phyloP scores from a whole-genome alignment of 768 basidiomycete species.

The Pilatotrama ljubarskyi region DNA sequence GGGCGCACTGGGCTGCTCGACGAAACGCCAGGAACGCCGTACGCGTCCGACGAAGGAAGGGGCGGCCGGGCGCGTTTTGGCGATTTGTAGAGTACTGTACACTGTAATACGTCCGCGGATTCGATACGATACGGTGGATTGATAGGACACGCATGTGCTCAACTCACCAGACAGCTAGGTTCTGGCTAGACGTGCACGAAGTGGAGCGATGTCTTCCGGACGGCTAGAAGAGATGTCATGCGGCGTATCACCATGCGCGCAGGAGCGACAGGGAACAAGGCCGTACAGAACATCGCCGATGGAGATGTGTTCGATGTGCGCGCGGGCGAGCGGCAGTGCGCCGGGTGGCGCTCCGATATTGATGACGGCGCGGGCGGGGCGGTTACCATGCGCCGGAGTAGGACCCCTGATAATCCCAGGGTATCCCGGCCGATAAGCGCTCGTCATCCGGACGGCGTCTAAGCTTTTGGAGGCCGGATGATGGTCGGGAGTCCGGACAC shows the following conservation, averaged over 20 bases:
- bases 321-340: not conserved
- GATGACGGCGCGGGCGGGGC: not conserved
- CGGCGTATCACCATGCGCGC: not conserved
- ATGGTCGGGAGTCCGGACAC: too few relatives aligned
- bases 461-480: too few relatives aligned
- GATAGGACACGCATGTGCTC: not conserved
- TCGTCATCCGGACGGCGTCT: too few relatives aligned
- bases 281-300: too few relatives aligned
- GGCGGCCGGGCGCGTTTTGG: not conserved
- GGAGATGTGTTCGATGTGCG: not conserved
- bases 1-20: not conserved
- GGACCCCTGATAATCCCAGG: too few relatives aligned
- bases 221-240: slow-evolving; percentile 3
- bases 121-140: not conserved
- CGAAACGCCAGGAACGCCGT: not conserved
- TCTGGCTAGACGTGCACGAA: not conserved
- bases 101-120: not conserved
- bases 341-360: slow-evolving; percentile 7
- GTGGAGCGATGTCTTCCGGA: not conserved
- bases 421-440: too few relatives aligned
- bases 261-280: too few relatives aligned
- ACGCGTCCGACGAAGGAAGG: not conserved
- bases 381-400: slow-evolving; percentile 5
- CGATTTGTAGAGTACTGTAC: not conserved
- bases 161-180: not conserved